phyloP scores from a whole-genome alignment of 305 asterid genomes.

The Lippia alba region DNA sequence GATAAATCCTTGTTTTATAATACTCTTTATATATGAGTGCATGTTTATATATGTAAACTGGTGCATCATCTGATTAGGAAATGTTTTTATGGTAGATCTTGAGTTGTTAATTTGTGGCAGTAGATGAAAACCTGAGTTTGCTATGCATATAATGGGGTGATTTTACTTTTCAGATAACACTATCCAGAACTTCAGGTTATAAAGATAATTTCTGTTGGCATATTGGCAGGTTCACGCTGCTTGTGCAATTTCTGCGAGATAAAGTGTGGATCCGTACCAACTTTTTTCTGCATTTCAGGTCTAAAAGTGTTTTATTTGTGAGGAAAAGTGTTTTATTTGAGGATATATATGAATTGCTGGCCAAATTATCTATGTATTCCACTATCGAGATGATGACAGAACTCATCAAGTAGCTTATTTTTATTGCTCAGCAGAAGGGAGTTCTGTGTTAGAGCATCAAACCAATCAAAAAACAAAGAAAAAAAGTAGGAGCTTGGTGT shows the following conservation, averaged over 20 bases:
- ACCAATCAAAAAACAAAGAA: slow-evolving; percentile 4
- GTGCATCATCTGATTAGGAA: neutral
- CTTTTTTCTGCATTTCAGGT: slow-evolving; percentile 30
- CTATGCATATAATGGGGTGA: slow-evolving; percentile 4
- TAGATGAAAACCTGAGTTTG: neutral
- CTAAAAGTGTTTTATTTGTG: too few species aligned
- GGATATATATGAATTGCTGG: slow-evolving; percentile 14
- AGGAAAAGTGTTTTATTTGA: slow-evolving; percentile 20
- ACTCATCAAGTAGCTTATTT: slow-evolving; percentile 5
- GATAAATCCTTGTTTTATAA: neutral
- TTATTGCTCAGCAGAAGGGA: slow-evolving; percentile 2
- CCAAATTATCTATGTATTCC: neutral
- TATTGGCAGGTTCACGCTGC: slow-evolving; percentile 23
- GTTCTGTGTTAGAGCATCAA: slow-evolving; percentile 23
- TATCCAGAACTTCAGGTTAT: slow-evolving; percentile 23
- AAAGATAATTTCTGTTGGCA: slow-evolving; percentile 15
- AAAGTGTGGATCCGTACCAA: slow-evolving; percentile 26
- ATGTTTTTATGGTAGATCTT: neutral
- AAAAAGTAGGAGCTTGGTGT: slow-evolving; percentile 9
- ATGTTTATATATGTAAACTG: neutral
- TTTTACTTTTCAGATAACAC: slow-evolving; percentile 9
- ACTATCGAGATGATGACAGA: neutral
- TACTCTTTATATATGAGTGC: neutral
- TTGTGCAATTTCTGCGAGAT: slow-evolving; percentile 22
- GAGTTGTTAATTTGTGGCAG: neutral